Evolutionary conservation across 2,329 filamentous ascomycete species (phyloP), one percentile per base, ranked within the genome.

Genomic region (Cadophora sp.): DNA sequence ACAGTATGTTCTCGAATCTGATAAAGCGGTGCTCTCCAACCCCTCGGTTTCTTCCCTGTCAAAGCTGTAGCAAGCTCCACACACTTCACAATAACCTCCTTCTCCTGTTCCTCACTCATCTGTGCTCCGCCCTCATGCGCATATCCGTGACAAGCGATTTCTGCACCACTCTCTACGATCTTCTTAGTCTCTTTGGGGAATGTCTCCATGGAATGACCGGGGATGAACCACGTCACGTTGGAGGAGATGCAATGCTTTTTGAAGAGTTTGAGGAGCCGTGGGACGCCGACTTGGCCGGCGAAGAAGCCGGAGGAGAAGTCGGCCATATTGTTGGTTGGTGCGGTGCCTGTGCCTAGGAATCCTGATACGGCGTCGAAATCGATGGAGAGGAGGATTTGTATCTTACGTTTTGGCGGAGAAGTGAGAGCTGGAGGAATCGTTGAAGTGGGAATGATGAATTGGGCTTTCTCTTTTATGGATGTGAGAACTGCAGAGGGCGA

Each of bases 211-310:
- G 82, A 85, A 77, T 89, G 86, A 58, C 86, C 86, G 0, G 87
- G 87, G 12, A 89, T 83, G 73, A 87, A 88, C 86, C 86, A 89
- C 3, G 86, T 88, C 31, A 85, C 80, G 68, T 84, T 84, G 31
- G 86, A 80, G 3, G 84, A 78, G 27, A 89, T 82, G 1, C 76
- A 74, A 51, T 85, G 80, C 72, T 83, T 85, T 37, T 81, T 80
- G 73, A 89, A 85, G 62, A 89, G 78, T 56, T 82, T 83, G 11
- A 89, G 78, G 2, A 89, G 79, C 11, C 86, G 81, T 0, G 83
- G 83, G 0, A 87, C 86, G 40, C 86, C 86, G n/a, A 87, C 85
- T 65, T 83, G 51, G 7, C 51, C 46, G 27, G 65, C 65, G 34
- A 59, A 53, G 29, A 43, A 51, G 9, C 46, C 58, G 16, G 83